Conservation (phyloP, 257 asterid genomes). For the Solanum paucissectum region DNA sequence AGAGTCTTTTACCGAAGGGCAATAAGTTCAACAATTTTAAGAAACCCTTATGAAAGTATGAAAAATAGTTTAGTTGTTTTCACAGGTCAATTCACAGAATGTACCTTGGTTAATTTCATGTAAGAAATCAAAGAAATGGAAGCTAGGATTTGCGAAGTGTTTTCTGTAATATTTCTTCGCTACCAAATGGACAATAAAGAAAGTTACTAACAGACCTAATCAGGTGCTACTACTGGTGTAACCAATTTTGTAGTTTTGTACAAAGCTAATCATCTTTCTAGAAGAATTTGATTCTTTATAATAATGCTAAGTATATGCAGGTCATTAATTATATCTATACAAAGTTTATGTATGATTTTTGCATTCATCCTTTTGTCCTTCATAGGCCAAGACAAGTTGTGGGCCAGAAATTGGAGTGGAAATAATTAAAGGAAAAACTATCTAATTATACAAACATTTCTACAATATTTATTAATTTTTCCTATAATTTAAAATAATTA, state of each 20-base stretch:
- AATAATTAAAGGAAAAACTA: too few relatives aligned
- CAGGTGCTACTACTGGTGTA: background rate
- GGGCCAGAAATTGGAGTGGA: too few relatives aligned
- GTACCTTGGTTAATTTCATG: background rate
- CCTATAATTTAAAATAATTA: too few relatives aligned
- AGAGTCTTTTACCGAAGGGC: too few relatives aligned
- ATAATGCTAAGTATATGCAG: too few relatives aligned
- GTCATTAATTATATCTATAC: too few relatives aligned
- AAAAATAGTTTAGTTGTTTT: background rate
- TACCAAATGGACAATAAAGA: background rate
- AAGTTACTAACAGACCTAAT: background rate
- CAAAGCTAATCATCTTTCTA: background rate
- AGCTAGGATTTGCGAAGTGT: background rate
- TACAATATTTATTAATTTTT: too few relatives aligned
- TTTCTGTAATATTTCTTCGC: background rate
- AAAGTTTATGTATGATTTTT: too few relatives aligned
- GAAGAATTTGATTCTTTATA: too few relatives aligned
- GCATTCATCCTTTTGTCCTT: background rate
- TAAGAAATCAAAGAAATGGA: background rate
- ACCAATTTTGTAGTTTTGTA: background rate
- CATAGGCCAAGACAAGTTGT: too few relatives aligned
- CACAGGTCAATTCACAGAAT: background rate
- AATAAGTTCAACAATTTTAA: too few relatives aligned
- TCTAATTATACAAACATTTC: too few relatives aligned
- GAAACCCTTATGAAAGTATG: background rate